Conservation (phyloP, 164 flowering plant species). For the Akebia trifoliata region DNA sequence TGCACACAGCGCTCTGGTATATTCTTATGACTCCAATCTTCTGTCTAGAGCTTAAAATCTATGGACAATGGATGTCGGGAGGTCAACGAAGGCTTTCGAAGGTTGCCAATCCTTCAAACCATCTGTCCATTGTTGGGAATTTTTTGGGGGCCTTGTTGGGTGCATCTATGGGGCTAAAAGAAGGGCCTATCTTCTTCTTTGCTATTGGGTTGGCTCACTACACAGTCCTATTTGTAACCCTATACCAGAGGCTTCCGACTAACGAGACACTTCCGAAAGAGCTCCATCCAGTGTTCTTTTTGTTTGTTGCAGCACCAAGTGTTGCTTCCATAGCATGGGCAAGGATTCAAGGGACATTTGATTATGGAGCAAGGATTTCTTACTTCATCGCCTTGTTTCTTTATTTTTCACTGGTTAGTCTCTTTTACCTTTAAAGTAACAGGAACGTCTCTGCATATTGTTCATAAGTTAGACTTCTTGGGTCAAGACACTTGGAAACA, state of each 20-base stretch:
- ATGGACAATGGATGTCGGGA: constrained; percentile 98
- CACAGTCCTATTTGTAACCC: constrained; percentile 78
- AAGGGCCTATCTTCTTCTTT: constrained; percentile 82
- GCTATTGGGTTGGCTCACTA: constrained; percentile 89
- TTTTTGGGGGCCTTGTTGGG: constrained; percentile 82
- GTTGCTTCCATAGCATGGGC: constrained; percentile 88
- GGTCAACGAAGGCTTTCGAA: constrained; percentile 73
- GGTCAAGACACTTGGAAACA: too few species aligned
- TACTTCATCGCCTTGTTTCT: constrained; percentile 83
- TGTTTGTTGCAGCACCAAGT: constrained; percentile 86
- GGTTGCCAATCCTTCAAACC: constrained; percentile 87
- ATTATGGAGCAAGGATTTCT: constrained; percentile 49
- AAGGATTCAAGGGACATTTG: constrained; percentile 57
- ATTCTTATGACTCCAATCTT: constrained; percentile 69
- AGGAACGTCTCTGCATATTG: background rate
- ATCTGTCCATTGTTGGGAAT: constrained; percentile 82
- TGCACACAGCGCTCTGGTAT: constrained; percentile 61
- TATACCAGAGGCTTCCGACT: constrained; percentile 81
- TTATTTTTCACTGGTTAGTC: constrained; percentile 64
- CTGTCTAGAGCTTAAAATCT: constrained; percentile 71
- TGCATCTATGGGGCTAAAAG: constrained; percentile 79
- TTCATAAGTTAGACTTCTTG: too few species aligned
- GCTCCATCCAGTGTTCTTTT: constrained; percentile 79
- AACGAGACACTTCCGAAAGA: constrained; percentile 72
- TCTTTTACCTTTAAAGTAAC: background rate